phyloP scores from a whole-genome alignment of 352 stramenopile species.

The Globisporangium polare region DNA sequence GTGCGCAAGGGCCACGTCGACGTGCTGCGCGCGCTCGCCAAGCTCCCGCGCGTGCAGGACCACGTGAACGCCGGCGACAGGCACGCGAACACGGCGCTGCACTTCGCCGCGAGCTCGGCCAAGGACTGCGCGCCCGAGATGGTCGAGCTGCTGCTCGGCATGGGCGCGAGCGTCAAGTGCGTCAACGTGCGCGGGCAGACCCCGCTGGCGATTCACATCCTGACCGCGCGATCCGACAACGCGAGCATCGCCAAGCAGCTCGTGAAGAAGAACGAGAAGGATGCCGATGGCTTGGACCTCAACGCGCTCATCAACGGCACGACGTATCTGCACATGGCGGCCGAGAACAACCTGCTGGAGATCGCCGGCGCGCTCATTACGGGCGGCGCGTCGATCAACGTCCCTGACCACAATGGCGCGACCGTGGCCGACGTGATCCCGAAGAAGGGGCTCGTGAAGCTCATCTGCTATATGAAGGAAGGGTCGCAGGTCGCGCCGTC shows the following conservation, averaged over 20 bases:
- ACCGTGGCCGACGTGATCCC: slow-evolving; percentile 76
- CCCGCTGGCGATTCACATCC: slow-evolving; percentile 79
- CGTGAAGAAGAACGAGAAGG: slow-evolving; percentile 25
- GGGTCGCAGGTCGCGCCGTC: slow-evolving; percentile 59
- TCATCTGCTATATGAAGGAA: slow-evolving; percentile 79
- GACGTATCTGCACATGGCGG: slow-evolving; percentile 84
- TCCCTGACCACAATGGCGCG: slow-evolving; percentile 70
- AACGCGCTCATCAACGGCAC: slow-evolving; percentile 73
- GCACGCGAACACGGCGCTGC: slow-evolving; percentile 77
- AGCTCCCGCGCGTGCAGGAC: slow-evolving; percentile 63
- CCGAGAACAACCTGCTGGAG: slow-evolving; percentile 60
- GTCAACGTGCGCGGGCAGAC: slow-evolving; percentile 83
- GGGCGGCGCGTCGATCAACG: slow-evolving; percentile 78
- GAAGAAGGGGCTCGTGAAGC: slow-evolving; percentile 70
- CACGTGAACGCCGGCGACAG: slow-evolving; percentile 75
- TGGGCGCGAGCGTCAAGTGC: slow-evolving; percentile 54
- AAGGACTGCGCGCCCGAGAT: slow-evolving; percentile 55
- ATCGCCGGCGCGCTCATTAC: slow-evolving; percentile 66
- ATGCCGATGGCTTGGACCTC: slow-evolving; percentile 22
- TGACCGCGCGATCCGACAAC: slow-evolving; percentile 65
- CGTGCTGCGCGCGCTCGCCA: slow-evolving; percentile 72
- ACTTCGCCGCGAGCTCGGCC: slow-evolving; percentile 70
- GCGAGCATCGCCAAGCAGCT: slow-evolving; percentile 52
- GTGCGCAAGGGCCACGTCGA: slow-evolving; percentile 83
- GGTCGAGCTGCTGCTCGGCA: slow-evolving; percentile 62